Base-by-base conservation (phyloP, 2,329 filamentous ascomycete species). In the Fusarium incarnatum region DNA sequence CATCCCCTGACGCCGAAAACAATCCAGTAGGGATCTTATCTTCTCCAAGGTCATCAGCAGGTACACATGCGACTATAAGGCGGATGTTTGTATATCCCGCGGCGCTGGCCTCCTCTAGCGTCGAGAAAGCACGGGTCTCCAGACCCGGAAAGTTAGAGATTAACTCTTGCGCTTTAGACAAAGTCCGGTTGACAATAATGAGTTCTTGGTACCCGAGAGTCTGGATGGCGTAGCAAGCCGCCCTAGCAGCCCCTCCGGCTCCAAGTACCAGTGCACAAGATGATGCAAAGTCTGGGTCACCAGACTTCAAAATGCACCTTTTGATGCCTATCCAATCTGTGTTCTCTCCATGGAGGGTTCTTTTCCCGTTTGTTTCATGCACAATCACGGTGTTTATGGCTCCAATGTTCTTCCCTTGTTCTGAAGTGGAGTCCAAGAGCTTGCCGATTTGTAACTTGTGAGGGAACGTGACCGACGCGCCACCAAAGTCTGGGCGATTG, bases 361-460 rank as follows among this genome's bases (percentile, higher is more conserved):
- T 23, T 15, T 20, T 5, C 1, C 60, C 44, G 4, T 45, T 15
- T 0, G 1, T 5, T 0, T 41, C 25, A 11, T 13, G 10, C 3
- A 64, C 59, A 20, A 64, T 11, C 7, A 64, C 30, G 0, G 60
- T 64, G 4, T 64, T 64, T 8, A 64, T 48, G 0, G 60, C 60
- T 1, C 49, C 49, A 12, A 64, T 64, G 2, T 12, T 57, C 8
- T 41, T 22, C 3, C 49, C 59, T 12, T 40, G 37, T 10, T 20
- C 16, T 6, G 60, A 64, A 6, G 56, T 8, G 7, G 49, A 49
- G 2, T 32, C 34, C 0, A 64, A 2, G 1, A 64, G 5, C 12
- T 22, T 57, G 7, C 59, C 49, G 3, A 64, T 64, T 40, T 64
- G 49, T 10, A 64, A 12, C 6, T 64, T 64, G 42, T 64, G 60